phyloP scores from a whole-genome alignment of 805 yeast genomes.

The Debaryomyces castellii region DNA sequence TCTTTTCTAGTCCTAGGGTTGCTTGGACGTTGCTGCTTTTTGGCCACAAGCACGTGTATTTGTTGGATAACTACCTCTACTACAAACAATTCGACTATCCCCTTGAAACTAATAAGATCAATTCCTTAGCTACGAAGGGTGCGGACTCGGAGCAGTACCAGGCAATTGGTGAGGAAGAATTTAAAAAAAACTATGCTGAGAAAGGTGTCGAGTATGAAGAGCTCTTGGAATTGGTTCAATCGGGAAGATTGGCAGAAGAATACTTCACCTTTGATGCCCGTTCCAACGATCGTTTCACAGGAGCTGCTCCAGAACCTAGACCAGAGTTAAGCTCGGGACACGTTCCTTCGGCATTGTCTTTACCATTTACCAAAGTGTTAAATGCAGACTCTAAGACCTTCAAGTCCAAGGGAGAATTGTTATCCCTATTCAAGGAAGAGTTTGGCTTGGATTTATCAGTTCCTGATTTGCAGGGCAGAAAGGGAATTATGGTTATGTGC shows the following conservation, averaged over 20 bases:
- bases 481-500: constrained; percentile 83
- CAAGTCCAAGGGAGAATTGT: constrained; percentile 47
- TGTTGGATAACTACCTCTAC: constrained; percentile 66
- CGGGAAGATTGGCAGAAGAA: constrained; percentile 41
- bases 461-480: constrained; percentile 34
- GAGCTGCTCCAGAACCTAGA: constrained; percentile 84
- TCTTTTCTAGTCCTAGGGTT: constrained; percentile 86
- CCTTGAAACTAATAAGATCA: constrained; percentile 36
- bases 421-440: constrained; percentile 40
- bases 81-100: constrained; percentile 50
- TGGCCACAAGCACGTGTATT: constrained; percentile 68
- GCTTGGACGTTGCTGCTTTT: constrained; percentile 86
- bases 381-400: constrained; percentile 44
- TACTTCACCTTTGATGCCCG: constrained; percentile 81
- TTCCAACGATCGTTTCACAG: constrained; percentile 69
- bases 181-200: constrained; percentile 31
- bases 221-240: constrained; percentile 54
- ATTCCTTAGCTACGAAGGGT: constrained; percentile 15
- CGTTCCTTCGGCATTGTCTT: constrained; percentile 72
- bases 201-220: constrained; percentile 70
- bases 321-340: constrained; percentile 89
- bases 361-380: constrained; percentile 71
- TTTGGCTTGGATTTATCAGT: constrained; percentile 30
- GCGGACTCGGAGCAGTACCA: constrained; percentile 17
- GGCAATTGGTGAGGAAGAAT: constrained; percentile 22